Percentiles rank a stretch among this genome's conserved stretches.
These are phyloP conservation scores for Aspergillus flavus DNA, from an alignment of 2,329 filamentous ascomycete genomes.

Conservation along the genomic window DNA sequence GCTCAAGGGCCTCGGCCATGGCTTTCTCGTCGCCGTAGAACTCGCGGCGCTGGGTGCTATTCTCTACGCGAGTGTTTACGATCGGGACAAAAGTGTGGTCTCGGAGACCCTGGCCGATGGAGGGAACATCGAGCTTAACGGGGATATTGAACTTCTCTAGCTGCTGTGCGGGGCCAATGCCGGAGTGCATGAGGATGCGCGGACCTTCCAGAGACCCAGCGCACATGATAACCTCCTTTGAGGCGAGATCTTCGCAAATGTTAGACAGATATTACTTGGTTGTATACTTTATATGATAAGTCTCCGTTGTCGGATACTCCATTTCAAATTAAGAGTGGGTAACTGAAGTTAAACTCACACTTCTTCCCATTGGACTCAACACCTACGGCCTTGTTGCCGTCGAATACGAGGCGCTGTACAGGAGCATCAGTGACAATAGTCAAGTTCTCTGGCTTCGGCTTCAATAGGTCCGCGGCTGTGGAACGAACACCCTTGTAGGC, in stretches of 20 bases:
- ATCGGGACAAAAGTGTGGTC: conserved; percentile 44
- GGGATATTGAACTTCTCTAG: conserved; percentile 47
- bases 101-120: conserved; percentile 49
- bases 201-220: conserved; percentile 45
- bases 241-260: conserved; percentile 29
- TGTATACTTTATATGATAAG: neutral
- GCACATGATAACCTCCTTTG: conserved; percentile 44
- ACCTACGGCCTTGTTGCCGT: conserved; percentile 50
- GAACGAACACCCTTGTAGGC: conserved; percentile 52
- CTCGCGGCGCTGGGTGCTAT: conserved; percentile 37
- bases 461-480: conserved; percentile 56
- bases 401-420: conserved; percentile 52
- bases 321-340: neutral
- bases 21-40: conserved; percentile 50
- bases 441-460: conserved; percentile 52
- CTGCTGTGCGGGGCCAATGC: conserved; percentile 49
- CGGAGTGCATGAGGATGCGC: conserved; percentile 51
- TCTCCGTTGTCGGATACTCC: neutral
- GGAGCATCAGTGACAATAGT: conserved; percentile 53
- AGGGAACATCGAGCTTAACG: conserved; percentile 42
- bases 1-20: conserved; percentile 50
- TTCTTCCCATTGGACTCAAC: conserved; percentile 46
- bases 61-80: conserved; percentile 46
- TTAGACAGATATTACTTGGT: neutral
- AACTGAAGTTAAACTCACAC: conserved; percentile 33